Evolutionary conservation across 768 basidiomycete genomes (phyloP).

Genomic region (Kwoniella europaea): DNA sequence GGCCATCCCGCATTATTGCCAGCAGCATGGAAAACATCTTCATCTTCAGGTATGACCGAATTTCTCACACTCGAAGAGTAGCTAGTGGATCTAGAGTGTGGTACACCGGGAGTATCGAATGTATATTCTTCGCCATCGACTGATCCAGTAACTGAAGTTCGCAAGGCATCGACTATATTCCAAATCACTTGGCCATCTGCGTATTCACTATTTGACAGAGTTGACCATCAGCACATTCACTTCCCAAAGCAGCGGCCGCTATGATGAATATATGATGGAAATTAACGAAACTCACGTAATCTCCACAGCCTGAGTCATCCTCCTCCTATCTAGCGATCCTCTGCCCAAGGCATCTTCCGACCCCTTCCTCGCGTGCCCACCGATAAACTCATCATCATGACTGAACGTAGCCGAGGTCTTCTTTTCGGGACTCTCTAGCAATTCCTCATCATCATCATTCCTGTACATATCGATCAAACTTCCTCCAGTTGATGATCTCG

Average conservation of each 20-base stretch:
- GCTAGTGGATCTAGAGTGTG: slow-evolving; percentile 35
- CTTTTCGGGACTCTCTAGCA: slow-evolving; percentile 27
- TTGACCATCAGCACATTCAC: slow-evolving; percentile 18
- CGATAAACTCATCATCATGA: not conserved
- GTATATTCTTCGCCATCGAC: slow-evolving; percentile 25
- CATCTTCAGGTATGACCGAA: slow-evolving; percentile 6
- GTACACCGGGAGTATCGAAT: slow-evolving; percentile 11
- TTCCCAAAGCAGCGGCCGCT: no score
- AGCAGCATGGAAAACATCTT: slow-evolving; percentile 7
- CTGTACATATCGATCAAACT: slow-evolving; percentile 45
- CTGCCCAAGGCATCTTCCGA: not conserved
- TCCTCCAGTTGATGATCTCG: slow-evolving; percentile 37
- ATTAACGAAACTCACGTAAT: slow-evolving; percentile 29
- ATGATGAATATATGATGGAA: not conserved
- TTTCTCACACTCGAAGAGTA: slow-evolving; percentile 20
- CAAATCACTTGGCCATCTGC: slow-evolving; percentile 51
- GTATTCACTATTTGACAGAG: slow-evolving; percentile 38
- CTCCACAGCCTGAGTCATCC: slow-evolving; percentile 44
- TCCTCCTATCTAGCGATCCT: slow-evolving; percentile 11
- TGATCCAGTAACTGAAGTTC: slow-evolving; percentile 20
- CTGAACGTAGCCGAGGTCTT: not conserved
- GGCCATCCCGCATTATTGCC: slow-evolving; percentile 22
- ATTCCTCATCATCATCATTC: slow-evolving; percentile 27
- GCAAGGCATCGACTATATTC: slow-evolving; percentile 47
- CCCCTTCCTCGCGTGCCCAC: not conserved